These are phyloP conservation scores for Suillus subluteus DNA, from an alignment of 768 basidiomycete genomes.

Conservation along the genomic window DNA sequence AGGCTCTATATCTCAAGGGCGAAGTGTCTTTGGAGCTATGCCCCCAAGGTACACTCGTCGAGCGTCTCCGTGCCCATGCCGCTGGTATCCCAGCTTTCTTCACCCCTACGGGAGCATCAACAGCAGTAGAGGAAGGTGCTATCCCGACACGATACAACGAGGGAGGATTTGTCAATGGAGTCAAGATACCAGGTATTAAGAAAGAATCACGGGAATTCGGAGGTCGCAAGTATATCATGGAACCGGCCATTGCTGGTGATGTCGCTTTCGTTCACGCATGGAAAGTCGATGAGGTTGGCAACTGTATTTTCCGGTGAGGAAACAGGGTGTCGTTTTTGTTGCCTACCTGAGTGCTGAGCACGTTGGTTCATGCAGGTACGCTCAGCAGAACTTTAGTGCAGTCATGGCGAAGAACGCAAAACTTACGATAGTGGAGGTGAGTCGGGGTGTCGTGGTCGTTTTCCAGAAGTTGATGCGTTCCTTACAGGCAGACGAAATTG, in stretches of 20 bases:
- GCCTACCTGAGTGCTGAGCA: not conserved
- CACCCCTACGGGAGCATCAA: conserved; percentile 88
- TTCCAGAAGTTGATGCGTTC: conserved; percentile 16
- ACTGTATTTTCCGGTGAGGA: conserved; percentile 83
- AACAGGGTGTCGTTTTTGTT: not conserved
- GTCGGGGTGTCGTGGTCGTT: not conserved
- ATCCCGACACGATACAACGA: conserved; percentile 81
- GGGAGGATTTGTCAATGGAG: conserved; percentile 70
- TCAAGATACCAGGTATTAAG: conserved; percentile 71
- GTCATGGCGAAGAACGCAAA: conserved; percentile 91
- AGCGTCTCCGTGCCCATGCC: conserved; percentile 86
- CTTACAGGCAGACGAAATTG: conserved; percentile 84
- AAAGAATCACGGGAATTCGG: conserved; percentile 80
- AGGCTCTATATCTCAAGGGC: conserved; percentile 78
- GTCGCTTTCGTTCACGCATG: conserved; percentile 88
- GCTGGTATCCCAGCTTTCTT: conserved; percentile 94
- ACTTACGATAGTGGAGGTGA: conserved; percentile 86
- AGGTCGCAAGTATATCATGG: conserved; percentile 81
- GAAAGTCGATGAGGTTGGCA: conserved; percentile 92
- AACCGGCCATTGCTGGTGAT: conserved; percentile 78
- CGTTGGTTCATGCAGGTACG: conserved; percentile 53
- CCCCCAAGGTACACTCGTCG: conserved; percentile 89
- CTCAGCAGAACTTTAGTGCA: conserved; percentile 85
- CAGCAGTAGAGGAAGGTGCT: conserved; percentile 77
- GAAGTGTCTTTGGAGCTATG: conserved; percentile 85